Percentiles rank a stretch among this genome's conserved stretches.
phyloP scores from a whole-genome alignment of 257 asterid species.

The Schizonepeta tenuifolia region DNA sequence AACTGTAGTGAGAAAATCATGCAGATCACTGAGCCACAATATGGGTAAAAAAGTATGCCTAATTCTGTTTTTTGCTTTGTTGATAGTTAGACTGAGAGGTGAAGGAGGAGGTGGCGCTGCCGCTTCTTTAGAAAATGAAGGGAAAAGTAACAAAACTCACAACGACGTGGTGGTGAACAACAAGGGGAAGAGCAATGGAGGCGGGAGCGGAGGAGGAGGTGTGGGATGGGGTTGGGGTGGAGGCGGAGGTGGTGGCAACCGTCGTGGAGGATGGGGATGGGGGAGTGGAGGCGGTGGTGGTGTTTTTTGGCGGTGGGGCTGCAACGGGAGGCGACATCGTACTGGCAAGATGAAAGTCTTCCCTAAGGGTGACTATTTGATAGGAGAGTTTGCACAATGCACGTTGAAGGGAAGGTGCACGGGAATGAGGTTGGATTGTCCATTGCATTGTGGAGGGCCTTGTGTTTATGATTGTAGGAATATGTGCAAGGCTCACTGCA shows the following conservation, averaged over 20 bases:
- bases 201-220: constrained; percentile 31
- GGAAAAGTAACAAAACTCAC: constrained; percentile 18
- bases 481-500: constrained; percentile 52
- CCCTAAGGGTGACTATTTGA: constrained; percentile 27
- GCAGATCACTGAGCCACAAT: not conserved
- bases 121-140: not conserved
- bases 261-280: constrained; percentile 33
- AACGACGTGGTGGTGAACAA: constrained; percentile 37
- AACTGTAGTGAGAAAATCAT: constrained; percentile 18
- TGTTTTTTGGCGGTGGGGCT: constrained; percentile 42
- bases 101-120: constrained; percentile 5
- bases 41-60: constrained; percentile 1
- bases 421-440: constrained; percentile 48
- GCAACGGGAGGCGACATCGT: constrained; percentile 13
- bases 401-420: constrained; percentile 37
- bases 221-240: constrained; percentile 47
- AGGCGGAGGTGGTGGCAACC: constrained; percentile 40
- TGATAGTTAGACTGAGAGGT: constrained; percentile 31
- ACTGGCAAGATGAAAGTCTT: constrained; percentile 14
- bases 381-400: constrained; percentile 48
- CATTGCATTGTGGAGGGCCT: constrained; percentile 48
- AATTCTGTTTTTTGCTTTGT: constrained; percentile 33
- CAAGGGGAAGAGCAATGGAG: constrained; percentile 26
- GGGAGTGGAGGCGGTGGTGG: constrained; percentile 44
- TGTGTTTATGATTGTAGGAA: constrained; percentile 44